Conservation (phyloP, 805 yeast genomes). For the Candida nanaspora region DNA sequence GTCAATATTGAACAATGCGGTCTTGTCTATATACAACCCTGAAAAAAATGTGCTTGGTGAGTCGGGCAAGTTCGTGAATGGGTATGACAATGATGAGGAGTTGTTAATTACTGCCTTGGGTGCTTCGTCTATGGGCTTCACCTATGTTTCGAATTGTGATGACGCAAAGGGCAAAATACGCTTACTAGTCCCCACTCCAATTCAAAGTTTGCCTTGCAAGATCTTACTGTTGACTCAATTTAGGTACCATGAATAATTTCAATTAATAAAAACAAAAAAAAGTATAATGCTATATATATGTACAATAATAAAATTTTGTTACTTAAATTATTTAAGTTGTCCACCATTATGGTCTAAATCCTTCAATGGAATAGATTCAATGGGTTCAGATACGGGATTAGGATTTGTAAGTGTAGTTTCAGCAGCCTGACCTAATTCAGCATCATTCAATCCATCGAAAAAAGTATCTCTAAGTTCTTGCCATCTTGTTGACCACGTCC, state of each 20-base stretch:
- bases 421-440: conserved; percentile 35
- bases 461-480: conserved; percentile 83
- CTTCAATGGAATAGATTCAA: conserved; percentile 1
- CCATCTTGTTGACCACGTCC: conserved; percentile 91
- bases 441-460: conserved; percentile 74
- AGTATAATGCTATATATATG: not conserved
- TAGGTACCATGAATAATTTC: conserved; percentile 67
- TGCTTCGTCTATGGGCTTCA: conserved; percentile 71
- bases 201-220: conserved; percentile 63
- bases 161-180: conserved; percentile 64
- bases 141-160: conserved; percentile 52
- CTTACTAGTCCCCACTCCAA: conserved; percentile 82
- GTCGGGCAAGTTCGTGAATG: conserved; percentile 16
- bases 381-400: not conserved
- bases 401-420: no score
- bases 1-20: conserved; percentile 62
- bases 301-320: no score
- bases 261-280: not conserved
- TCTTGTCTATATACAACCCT: conserved; percentile 52
- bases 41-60: conserved; percentile 19
- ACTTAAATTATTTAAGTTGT: no score
- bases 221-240: conserved; percentile 69
- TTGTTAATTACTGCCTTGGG: conserved; percentile 37
- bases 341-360: conserved; percentile 1
- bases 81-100: conserved; percentile 31